phyloP scores from a whole-genome alignment of 202 grass and related monocot genomes.

The Saccharum hybrid region DNA sequence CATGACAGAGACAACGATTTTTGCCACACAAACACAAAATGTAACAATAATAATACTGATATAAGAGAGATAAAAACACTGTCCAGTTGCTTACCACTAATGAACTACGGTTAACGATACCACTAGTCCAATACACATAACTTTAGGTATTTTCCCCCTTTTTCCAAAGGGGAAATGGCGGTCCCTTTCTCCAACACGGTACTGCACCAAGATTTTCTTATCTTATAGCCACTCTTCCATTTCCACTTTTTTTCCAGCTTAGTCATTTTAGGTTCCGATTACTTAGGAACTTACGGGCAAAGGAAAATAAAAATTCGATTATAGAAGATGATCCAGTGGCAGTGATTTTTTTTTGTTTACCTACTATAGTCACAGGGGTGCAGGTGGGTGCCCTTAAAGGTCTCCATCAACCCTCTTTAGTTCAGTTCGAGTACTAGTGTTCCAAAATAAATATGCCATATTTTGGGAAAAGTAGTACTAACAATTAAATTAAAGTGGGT shows the following conservation, averaged over 20 bases:
- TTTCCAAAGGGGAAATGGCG: not conserved
- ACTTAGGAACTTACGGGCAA: not conserved
- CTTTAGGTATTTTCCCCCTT: not conserved
- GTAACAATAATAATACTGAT: not conserved
- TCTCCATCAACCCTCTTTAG: not conserved
- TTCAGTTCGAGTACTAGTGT: not conserved
- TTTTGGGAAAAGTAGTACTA: not conserved
- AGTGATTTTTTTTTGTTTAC: not conserved
- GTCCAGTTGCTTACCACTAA: not conserved
- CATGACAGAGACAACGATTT: constrained; percentile 9
- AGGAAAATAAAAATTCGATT: not conserved
- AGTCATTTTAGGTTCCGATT: not conserved
- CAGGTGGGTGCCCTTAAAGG: not conserved
- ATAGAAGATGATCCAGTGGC: not conserved
- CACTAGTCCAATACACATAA: not conserved
- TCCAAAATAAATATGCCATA: not conserved
- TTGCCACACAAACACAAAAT: not conserved
- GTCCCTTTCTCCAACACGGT: not conserved
- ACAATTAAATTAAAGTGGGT: not conserved
- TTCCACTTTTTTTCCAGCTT: not conserved
- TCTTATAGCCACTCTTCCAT: not conserved
- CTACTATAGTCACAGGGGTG: not conserved
- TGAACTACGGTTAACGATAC: not conserved
- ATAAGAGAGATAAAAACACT: not conserved
- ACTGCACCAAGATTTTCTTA: not conserved